Percentiles rank a stretch among this genome's conserved stretches.
These are phyloP conservation scores for Azolla pinnata DNA, from an alignment of 75 land plant species.

Conservation along the genomic window DNA sequence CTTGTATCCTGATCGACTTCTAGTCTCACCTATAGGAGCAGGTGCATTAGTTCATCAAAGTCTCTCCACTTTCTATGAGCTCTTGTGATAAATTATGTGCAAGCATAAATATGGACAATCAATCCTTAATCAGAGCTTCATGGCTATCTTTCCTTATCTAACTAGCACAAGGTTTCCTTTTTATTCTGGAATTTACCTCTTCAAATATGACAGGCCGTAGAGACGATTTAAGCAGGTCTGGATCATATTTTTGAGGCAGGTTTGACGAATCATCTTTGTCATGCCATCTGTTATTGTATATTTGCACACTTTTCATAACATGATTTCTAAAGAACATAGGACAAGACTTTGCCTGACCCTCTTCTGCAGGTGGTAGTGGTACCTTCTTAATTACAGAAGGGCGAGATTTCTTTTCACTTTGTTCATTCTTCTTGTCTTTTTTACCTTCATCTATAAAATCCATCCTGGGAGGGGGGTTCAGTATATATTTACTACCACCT, in stretches of 20 bases:
- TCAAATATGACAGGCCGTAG: slow-evolving; percentile 32
- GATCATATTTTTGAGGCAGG: slow-evolving; percentile 19
- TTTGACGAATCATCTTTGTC: slow-evolving; percentile 34
- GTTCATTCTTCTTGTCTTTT: slow-evolving; percentile 14
- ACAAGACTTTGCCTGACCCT: slow-evolving; percentile 16
- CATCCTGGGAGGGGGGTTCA: slow-evolving; percentile 24
- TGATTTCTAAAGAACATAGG: slow-evolving; percentile 22
- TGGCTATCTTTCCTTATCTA: no score
- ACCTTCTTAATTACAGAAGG: background rate
- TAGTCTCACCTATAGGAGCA: slow-evolving; percentile 18
- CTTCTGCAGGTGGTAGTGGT: slow-evolving; percentile 18
- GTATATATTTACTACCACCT: slow-evolving; percentile 32
- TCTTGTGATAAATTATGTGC: no score
- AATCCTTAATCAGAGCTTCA: no score
- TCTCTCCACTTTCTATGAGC: background rate
- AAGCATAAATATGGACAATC: no score
- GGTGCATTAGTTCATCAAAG: no score
- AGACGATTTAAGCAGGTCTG: slow-evolving; percentile 22
- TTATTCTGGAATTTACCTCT: slow-evolving; percentile 14
- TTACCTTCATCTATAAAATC: slow-evolving; percentile 22
- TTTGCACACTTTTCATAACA: slow-evolving; percentile 8
- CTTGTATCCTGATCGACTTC: slow-evolving; percentile 25
- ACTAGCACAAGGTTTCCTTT: background rate
- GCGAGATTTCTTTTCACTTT: slow-evolving; percentile 12
- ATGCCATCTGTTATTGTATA: slow-evolving; percentile 25